phyloP scores from a whole-genome alignment of 805 yeast species.

The Pichia exigua region DNA sequence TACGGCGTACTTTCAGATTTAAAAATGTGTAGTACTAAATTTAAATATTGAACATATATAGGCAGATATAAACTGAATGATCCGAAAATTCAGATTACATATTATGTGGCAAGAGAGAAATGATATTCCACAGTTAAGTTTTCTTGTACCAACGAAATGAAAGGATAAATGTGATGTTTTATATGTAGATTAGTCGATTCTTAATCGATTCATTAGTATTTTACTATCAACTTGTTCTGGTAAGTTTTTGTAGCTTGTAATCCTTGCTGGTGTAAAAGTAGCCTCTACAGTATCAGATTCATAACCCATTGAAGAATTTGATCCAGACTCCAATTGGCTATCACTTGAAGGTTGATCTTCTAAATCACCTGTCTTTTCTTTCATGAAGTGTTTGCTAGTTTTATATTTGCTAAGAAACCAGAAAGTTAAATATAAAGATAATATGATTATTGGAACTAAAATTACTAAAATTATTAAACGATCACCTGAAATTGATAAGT shows the following conservation, averaged over 20 bases:
- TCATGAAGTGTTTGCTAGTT: neutral
- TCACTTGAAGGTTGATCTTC: neutral
- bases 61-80: no score
- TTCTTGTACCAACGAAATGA: neutral
- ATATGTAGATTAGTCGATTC: neutral
- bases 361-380: neutral
- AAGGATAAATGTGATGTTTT: neutral
- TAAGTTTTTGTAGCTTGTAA: neutral
- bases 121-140: no score
- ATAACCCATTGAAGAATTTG: neutral
- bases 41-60: no score
- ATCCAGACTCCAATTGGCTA: neutral
- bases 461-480: neutral
- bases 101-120: no score
- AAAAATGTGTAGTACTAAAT: no score
- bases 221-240: slow-evolving; percentile 1
- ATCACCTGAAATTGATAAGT: neutral
- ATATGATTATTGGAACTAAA: neutral
- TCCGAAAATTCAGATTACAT: no score
- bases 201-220: slow-evolving; percentile 2
- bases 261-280: neutral
- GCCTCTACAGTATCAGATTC: neutral
- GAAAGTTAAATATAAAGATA: neutral
- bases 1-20: no score
- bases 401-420: neutral